Percentiles rank a stretch among this genome's conserved stretches.
These are phyloP conservation scores for Malus domestica DNA, from an alignment of 306 rosid genomes.

Conservation along the genomic window ASM211411v1 NC_041795.1:11933001-11933500, in stretches of 20 bases:
- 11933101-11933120: no score
- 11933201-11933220: neutral
- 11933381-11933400: neutral
- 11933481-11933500: neutral
- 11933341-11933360: neutral
- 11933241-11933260: neutral
- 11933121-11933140: no score
- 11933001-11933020: constrained; percentile 1
- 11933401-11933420: neutral
- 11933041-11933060: neutral
- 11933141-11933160: neutral
- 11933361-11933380: neutral
- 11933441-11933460: neutral
- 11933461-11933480: neutral
- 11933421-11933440: neutral
- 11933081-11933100: no score
- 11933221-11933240: neutral
- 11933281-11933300: neutral
- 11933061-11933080: neutral
- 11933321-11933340: neutral
- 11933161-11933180: neutral
- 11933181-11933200: neutral
- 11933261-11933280: neutral
- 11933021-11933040: neutral
- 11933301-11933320: no score